Evolutionary conservation across 768 basidiomycete genomes (phyloP), one percentile per base, ranked within the genome.

Genomic region (Fibroporia radiculosa): DNA sequence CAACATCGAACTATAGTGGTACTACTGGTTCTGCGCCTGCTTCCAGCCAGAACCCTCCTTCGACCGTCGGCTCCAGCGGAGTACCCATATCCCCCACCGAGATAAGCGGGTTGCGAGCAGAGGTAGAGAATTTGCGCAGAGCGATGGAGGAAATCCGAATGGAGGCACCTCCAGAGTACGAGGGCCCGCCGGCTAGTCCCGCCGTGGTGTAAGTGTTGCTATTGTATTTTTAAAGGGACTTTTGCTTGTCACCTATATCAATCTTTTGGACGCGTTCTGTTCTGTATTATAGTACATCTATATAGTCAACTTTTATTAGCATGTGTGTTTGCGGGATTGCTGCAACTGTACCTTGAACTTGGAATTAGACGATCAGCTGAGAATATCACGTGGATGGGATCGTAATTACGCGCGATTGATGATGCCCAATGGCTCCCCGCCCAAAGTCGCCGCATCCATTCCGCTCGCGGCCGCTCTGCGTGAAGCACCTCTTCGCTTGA

Each of bases 41-140:
- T 11, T 45, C 33, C 20, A 45, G 44, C 22, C 2, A 26, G 16
- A 36, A 45, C 10, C 44, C 44, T 10, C 44, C 44, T 1, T 36
- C 44, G 20, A 36, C 34, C 11, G 3, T 31, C 12, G 35, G 35
- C 2, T 11, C 32, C 14, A 27, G 26, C 3, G 14, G 23, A 4
- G 10, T 14, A n/a, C 22, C 33, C 4, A 18, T 56, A 1, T 52
- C 58, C 11, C 52, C 52, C 8, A 33, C 27, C 6, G 58, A 60
- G 14, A 55, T 57, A 4, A 31, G 38, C 6, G 53, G 51, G 4
- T 35, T 66, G 16, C 55, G 61, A 1, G 45, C 57, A 19, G 63
- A 63, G 48, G 60, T 63, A 10, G 59, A 59, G 47, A 52, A 56
- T 29, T 40, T 61, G 40, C 54, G 56, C 19, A 48, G 53, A 12